A percentile compares a stretch with the other conserved stretches of the same genome.
Conservation (phyloP, 1,139 yeast species). For the Pichia sp. region DNA sequence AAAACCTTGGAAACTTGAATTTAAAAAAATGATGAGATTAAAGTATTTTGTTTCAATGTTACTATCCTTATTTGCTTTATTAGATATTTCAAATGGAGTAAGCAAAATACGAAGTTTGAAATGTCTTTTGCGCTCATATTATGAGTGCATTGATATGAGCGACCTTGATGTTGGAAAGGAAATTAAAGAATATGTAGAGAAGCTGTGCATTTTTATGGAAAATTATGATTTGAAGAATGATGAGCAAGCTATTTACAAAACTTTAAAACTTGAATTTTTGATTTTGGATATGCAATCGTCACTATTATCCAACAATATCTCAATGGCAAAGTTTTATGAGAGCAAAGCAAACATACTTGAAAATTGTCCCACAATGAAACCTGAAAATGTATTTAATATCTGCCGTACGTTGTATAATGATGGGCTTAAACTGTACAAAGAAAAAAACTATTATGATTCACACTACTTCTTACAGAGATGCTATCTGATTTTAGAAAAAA, state of each 20-base stretch:
- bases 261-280: conserved; percentile 20
- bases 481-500: conserved; percentile 15
- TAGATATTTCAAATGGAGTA: conserved; percentile 4
- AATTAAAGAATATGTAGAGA: conserved; percentile 18
- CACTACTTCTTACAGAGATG: conserved; percentile 24
- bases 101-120: conserved; percentile 26
- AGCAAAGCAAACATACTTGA: conserved; percentile 23
- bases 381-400: conserved; percentile 19
- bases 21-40: neutral
- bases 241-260: conserved; percentile 8
- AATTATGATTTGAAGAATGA: conserved; percentile 4
- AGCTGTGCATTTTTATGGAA: conserved; percentile 19
- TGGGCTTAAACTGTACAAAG: conserved; percentile 22
- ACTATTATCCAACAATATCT: conserved; percentile 24
- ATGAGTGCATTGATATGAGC: conserved; percentile 19
- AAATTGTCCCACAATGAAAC: conserved; percentile 5
- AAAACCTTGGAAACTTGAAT: conserved; percentile 2
- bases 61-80: conserved; percentile 28
- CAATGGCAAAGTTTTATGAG: conserved; percentile 31
- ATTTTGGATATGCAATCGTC: conserved; percentile 29
- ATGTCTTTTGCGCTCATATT: conserved; percentile 17
- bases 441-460: conserved; percentile 18
- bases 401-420: conserved; percentile 29
- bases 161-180: conserved; percentile 21
- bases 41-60: conserved; percentile 28